Conservation (phyloP, 2,329 filamentous ascomycete genomes). For the Botryotinia globosa region DNA sequence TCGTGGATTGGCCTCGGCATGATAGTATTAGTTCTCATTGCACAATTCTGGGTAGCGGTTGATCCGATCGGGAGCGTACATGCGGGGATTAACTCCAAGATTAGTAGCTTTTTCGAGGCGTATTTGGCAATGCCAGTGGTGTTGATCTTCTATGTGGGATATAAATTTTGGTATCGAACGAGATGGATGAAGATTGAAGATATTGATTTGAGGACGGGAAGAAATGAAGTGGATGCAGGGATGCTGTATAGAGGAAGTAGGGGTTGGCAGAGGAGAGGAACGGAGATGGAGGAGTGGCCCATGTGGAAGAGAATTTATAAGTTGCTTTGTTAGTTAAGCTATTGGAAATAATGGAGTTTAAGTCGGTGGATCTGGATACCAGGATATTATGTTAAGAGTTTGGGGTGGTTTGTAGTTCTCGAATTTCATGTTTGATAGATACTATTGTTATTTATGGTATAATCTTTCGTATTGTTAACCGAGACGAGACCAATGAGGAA, state of each 20-base stretch:
- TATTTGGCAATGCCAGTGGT: slow-evolving; percentile 70
- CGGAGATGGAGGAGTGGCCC: background rate
- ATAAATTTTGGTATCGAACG: slow-evolving; percentile 77
- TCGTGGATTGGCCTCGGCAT: slow-evolving; percentile 60
- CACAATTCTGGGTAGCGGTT: slow-evolving; percentile 74
- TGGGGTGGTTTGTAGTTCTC: background rate
- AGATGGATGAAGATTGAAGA: slow-evolving; percentile 63
- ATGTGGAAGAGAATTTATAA: slow-evolving; percentile 5
- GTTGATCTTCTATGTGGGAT: slow-evolving; percentile 62
- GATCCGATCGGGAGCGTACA: slow-evolving; percentile 60
- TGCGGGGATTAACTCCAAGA: slow-evolving; percentile 44
- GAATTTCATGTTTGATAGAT: background rate
- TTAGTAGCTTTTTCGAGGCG: slow-evolving; percentile 68
- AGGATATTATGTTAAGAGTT: background rate
- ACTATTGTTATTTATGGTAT: background rate
- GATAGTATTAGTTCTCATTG: slow-evolving; percentile 44
- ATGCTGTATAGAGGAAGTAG: slow-evolving; percentile 72
- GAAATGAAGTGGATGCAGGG: slow-evolving; percentile 55
- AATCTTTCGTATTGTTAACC: background rate
- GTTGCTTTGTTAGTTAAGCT: background rate
- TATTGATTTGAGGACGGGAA: slow-evolving; percentile 84
- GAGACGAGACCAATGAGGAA: background rate
- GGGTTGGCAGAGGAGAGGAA: slow-evolving; percentile 29
- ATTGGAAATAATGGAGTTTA: background rate
- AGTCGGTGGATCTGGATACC: background rate